A percentile compares a stretch with the other conserved stretches of the same genome.
Conservation (phyloP, 345 rosid species). For the Sonneratia alba region DNA sequence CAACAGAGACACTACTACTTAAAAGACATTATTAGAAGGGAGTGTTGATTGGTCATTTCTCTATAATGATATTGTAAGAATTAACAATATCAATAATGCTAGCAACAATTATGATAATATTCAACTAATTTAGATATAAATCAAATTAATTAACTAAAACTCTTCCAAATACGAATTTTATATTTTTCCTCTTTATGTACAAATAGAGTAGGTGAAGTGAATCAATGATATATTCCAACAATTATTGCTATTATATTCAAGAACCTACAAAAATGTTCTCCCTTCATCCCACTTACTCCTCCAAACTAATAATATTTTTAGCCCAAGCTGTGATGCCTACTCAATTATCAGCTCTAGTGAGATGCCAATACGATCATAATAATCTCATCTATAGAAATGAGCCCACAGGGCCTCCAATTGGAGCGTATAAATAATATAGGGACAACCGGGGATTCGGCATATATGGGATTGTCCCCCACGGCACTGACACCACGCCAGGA, state of each 20-base stretch:
- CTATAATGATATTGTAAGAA: too few species aligned
- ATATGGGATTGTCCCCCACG: neutral
- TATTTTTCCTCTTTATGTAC: neutral
- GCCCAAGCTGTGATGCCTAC: too few species aligned
- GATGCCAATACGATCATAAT: too few species aligned
- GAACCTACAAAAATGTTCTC: neutral
- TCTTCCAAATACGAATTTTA: too few species aligned
- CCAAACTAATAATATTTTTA: neutral
- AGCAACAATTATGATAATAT: too few species aligned
- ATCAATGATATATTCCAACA: neutral
- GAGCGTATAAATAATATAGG: neutral
- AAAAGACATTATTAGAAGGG: too few species aligned
- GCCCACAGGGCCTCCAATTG: neutral
- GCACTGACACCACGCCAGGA: neutral
- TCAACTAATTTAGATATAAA: too few species aligned
- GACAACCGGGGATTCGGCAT: neutral
- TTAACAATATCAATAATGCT: too few species aligned
- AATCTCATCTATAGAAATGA: too few species aligned
- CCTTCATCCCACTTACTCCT: neutral
- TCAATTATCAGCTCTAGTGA: neutral
- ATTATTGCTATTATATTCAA: neutral
- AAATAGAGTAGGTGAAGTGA: neutral
- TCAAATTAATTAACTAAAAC: too few species aligned
- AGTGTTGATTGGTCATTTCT: too few species aligned
- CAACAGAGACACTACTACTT: neutral